Base-by-base conservation (phyloP, 139 green algal species). In the Chlamydomonas incerta region DNA sequence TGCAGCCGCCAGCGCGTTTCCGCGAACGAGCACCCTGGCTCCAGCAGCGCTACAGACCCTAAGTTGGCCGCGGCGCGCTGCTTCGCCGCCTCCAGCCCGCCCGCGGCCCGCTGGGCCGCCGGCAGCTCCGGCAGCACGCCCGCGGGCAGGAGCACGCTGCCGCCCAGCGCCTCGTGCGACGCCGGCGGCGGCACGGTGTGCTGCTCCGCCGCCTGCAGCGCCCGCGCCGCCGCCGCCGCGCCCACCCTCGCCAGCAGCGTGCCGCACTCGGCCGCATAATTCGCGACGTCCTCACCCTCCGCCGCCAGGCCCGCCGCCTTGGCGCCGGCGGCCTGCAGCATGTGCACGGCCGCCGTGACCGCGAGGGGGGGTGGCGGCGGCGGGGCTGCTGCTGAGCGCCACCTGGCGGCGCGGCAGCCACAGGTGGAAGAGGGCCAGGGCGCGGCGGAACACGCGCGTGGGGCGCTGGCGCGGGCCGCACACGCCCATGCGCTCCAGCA, bases 371-470 rank as follows among this genome's bases (percentile, higher is more conserved):
- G 60, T 77, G 79, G 85, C 80, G 31, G 68, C 72, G 5, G 37
- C n/a, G 14, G 68, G 70, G 0, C n/a, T 33, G 24, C 88, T 70
- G 0, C n/a, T 33, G 24, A 89, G 41, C 23, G 26, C 23, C n/a
- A 83, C 55, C 70, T 91, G 72, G 13, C 65, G 66, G 33, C 55
- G 57, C 47, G 89, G 65, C 66, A 93, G 74, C 88, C 90, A 92
- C 37, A 92, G 82, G 14, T 90, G 72, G 28, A 92, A 69, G 74
- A 90, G 83, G 0, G 81, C 65, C 66, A 89, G 31, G 46, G 85
- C 70, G 24, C 57, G 31, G n/a, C 21, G 50, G 33, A 85, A 63
- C n/a, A 74, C 63, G 0, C 69, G 66, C 21, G n/a, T 0, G 6
- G 46, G 63, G 63, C 0, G 63, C 14, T 84, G 62, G 9, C 66